Evolutionary conservation across 192 early-diverging fungal species (phyloP).

Genomic region (Coemansia sp.): DNA sequence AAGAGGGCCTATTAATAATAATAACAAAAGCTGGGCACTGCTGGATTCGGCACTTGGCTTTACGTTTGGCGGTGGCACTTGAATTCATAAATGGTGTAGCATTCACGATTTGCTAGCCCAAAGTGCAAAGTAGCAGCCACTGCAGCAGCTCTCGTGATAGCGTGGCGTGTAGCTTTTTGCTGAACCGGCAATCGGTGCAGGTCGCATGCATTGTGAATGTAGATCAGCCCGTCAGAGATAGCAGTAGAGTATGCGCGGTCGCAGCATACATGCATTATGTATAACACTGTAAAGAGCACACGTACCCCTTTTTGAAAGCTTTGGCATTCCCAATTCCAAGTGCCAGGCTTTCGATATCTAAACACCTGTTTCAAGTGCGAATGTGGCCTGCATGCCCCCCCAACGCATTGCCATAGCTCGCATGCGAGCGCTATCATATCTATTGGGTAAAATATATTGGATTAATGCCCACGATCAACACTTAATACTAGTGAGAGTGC

Average conservation of each 20-base stretch:
- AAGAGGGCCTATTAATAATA: not conserved
- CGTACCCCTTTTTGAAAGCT: not conserved
- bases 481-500: constrained; percentile 14
- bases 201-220: not conserved
- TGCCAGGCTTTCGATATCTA: not conserved
- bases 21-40: not conserved
- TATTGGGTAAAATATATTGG: too few species aligned
- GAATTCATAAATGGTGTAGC: not conserved
- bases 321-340: constrained; percentile 4
- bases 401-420: not conserved
- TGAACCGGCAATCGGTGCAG: not conserved
- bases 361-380: not conserved
- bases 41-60: not conserved
- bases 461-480: not conserved
- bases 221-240: not conserved
- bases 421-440: too few species aligned
- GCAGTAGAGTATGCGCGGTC: not conserved
- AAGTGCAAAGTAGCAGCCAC: not conserved
- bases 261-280: not conserved
- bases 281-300: not conserved
- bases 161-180: not conserved
- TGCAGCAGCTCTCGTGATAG: not conserved
- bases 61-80: not conserved
- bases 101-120: not conserved
- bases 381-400: not conserved